A percentile compares a stretch with the other conserved stretches of the same genome.
These are phyloP conservation scores for Aspergillus baeticus DNA, from an alignment of 495 filamentous ascomycete species.

Conservation along the genomic window DNA sequence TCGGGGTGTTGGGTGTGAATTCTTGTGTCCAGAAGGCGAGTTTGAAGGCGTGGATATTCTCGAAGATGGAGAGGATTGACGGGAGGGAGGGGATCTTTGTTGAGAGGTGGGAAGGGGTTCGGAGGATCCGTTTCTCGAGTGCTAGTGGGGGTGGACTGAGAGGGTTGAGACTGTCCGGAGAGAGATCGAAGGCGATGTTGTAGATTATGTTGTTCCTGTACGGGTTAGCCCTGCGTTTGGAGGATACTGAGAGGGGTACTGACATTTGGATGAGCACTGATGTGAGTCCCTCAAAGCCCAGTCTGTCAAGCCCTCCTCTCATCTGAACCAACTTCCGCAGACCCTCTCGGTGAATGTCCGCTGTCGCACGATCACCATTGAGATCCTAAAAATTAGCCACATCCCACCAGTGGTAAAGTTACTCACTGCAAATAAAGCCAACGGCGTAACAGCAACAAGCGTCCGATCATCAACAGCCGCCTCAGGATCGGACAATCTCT, in stretches of 20 bases:
- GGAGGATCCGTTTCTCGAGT: slow-evolving; percentile 3
- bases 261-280: not conserved
- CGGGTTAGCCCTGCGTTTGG: not conserved
- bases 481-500: not conserved
- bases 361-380: not conserved
- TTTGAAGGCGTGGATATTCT: not conserved
- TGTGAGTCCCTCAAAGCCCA: not conserved
- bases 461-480: slow-evolving; percentile 9
- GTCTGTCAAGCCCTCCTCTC: not conserved
- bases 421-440: slow-evolving; percentile 6
- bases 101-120: not conserved
- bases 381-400: not conserved
- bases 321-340: not conserved
- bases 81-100: not conserved
- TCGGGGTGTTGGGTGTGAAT: not conserved
- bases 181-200: slow-evolving; percentile 5
- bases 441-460: not conserved
- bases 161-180: not conserved
- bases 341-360: not conserved
- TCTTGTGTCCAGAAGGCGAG: not conserved
- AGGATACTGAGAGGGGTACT: not conserved
- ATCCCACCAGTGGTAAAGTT: not conserved
- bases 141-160: not conserved
- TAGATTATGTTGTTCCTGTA: slow-evolving; percentile 3
- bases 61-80: not conserved